Evolutionary conservation across 139 green algal species (phyloP).

Genomic region (Micractinium sp.): DNA sequence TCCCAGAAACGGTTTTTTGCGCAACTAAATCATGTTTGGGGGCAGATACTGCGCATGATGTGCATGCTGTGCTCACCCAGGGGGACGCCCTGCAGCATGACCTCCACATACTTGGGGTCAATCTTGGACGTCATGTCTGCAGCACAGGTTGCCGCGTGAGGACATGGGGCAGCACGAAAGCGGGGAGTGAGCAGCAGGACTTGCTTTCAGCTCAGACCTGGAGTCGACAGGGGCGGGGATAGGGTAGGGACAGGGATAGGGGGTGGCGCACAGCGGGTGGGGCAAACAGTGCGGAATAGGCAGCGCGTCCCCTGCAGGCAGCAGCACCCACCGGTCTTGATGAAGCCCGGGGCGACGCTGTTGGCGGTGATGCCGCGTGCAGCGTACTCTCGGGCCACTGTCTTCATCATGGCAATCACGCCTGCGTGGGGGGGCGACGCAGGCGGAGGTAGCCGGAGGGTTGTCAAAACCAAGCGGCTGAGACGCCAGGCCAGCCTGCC

Average conservation of each 20-base stretch:
- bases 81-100: conserved; percentile 85
- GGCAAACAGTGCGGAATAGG: no score
- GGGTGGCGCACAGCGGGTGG: no score
- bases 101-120: conserved; percentile 25
- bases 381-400: conserved; percentile 82
- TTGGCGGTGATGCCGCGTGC: conserved; percentile 82
- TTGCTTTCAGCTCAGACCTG: not conserved
- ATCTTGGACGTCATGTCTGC: conserved; percentile 23
- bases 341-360: conserved; percentile 90
- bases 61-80: conserved; percentile 62
- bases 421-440: conserved; percentile 47
- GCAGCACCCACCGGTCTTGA: conserved; percentile 57
- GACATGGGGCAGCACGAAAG: not conserved
- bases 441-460: no score
- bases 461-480: no score
- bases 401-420: conserved; percentile 91
- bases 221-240: no score
- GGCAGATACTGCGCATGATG: no score
- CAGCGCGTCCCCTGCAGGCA: not conserved
- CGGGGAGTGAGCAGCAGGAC: not conserved
- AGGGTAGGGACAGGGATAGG: no score
- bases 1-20: no score
- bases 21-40: no score
- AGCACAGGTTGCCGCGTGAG: no score
- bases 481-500: no score